phyloP scores from a whole-genome alignment of 164 flowering plant genomes.

The Vitis rupestris region DNA sequence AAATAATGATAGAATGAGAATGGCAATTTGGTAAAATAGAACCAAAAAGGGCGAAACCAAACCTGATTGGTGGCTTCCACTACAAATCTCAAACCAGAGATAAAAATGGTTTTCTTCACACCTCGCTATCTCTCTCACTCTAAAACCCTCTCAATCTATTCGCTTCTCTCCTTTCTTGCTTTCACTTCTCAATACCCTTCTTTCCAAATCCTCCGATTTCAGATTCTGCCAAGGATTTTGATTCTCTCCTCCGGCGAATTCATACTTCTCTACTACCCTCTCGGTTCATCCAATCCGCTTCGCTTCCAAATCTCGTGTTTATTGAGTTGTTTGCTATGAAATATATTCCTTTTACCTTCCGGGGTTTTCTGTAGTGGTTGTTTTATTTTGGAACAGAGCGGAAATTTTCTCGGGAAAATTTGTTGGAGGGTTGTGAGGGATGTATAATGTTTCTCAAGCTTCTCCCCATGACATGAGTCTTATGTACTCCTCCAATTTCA shows the following conservation, averaged over 20 bases:
- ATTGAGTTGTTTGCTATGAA: too few species aligned
- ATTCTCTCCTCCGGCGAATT: not conserved
- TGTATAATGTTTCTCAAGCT: constrained; percentile 26
- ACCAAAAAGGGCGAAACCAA: not conserved
- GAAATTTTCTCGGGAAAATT: constrained; percentile 11
- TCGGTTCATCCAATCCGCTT: too few species aligned
- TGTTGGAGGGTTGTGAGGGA: constrained; percentile 2
- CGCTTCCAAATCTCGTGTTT: too few species aligned
- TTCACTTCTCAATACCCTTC: constrained; percentile 4
- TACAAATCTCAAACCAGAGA: constrained; percentile 1
- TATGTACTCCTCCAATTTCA: constrained; percentile 8
- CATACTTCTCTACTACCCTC: too few species aligned
- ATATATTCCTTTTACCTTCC: constrained; percentile 3
- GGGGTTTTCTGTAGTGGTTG: constrained; percentile 1
- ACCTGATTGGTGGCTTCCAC: not conserved
- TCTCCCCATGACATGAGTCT: not conserved
- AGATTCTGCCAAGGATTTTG: not conserved
- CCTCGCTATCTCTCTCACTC: constrained; percentile 9
- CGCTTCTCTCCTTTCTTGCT: constrained; percentile 17
- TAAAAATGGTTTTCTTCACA: constrained; percentile 8
- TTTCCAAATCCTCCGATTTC: not conserved
- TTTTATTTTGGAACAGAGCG: too few species aligned
- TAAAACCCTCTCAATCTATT: not conserved
- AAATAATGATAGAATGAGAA: not conserved
- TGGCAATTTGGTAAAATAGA: not conserved